Percentiles rank a stretch among this genome's conserved stretches.
phyloP scores from a whole-genome alignment of 192 early-diverging fungal species.

The Chytriomyces confervae region DNA sequence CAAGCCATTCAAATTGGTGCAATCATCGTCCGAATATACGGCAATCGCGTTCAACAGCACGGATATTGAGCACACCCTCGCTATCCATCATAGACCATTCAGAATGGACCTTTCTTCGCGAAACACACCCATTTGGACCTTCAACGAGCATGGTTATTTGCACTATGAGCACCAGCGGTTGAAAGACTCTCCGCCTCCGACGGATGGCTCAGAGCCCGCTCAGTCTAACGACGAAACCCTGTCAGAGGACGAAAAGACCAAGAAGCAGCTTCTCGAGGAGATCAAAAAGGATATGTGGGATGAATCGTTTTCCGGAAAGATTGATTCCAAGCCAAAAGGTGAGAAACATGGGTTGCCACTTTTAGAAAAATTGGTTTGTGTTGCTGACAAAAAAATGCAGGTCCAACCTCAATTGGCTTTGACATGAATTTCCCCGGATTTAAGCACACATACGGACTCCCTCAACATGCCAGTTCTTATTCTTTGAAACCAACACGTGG shows the following conservation, averaged over 20 bases:
- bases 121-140: conserved; percentile 6
- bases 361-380: neutral
- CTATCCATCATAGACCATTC: too few relatives aligned
- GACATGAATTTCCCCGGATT: conserved; percentile 90
- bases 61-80: too few relatives aligned
- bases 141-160: conserved; percentile 87
- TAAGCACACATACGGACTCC: conserved; percentile 92
- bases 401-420: conserved; percentile 91
- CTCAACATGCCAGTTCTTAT: conserved; percentile 89
- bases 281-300: conserved; percentile 74
- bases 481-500: conserved; percentile 89
- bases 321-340: conserved; percentile 94
- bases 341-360: conserved; percentile 18
- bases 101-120: too few relatives aligned
- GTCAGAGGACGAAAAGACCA: conserved; percentile 45
- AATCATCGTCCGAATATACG: too few relatives aligned
- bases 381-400: conserved; percentile 48
- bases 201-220: neutral
- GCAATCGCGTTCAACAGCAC: too few relatives aligned
- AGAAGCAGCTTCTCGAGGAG: conserved; percentile 53
- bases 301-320: conserved; percentile 86
- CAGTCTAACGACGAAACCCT: neutral
- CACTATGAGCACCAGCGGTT: conserved; percentile 79
- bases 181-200: conserved; percentile 48
- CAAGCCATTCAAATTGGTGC: too few relatives aligned